Evolutionary conservation across 495 filamentous ascomycete genomes (phyloP), one percentile per base, ranked within the genome.

Genomic region (Penicillium diatomitis): DNA sequence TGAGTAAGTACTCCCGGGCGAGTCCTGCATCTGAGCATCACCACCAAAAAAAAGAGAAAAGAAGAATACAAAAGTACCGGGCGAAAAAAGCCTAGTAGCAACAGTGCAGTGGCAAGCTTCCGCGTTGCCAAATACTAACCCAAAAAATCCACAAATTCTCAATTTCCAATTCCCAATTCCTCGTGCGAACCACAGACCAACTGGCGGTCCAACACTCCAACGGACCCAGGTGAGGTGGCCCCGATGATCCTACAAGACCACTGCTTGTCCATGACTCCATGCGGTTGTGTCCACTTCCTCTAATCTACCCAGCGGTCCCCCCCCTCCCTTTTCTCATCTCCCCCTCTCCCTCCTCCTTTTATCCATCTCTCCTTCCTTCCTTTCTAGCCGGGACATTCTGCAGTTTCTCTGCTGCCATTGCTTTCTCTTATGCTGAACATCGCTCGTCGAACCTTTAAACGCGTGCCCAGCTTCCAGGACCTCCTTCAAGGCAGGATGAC

Each of bases 391-490:
- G 20, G 20, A 20, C 20, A 20, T 20, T 20, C 20, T 20, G 62
- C 72, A 71, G 69, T 54, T 32, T 34, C 38, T 47, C 53, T 44
- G 52, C 55, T 58, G 54, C 54, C 44, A 55, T 58, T 54, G 59
- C 49, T 57, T 51, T 70, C 57, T 68, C 69, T 61, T 70, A 74
- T 74, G 71, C 69, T 74, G 57, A 74, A 67, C 62, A 61, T 73
- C 67, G 70, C 70, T 52, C 69, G 69, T 57, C 71, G 63, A 57
- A 74, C 75, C 56, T 62, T 78, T 46, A 75, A 77, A 64, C 70
- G 74, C 61, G 75, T 78, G 60, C 75, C 75, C 56, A 78, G 75
- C 70, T 78, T 78, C 55, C 75, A 78, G 69, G 75, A 78, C 63
- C 71, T 78, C 52, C 63, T 77, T 63, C 75, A 76, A 74, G 74